Percentiles rank a stretch among this genome's conserved stretches.
Evolutionary conservation across 495 filamentous ascomycete species (phyloP).

Genomic region (Hypoxylon fuscum): DNA sequence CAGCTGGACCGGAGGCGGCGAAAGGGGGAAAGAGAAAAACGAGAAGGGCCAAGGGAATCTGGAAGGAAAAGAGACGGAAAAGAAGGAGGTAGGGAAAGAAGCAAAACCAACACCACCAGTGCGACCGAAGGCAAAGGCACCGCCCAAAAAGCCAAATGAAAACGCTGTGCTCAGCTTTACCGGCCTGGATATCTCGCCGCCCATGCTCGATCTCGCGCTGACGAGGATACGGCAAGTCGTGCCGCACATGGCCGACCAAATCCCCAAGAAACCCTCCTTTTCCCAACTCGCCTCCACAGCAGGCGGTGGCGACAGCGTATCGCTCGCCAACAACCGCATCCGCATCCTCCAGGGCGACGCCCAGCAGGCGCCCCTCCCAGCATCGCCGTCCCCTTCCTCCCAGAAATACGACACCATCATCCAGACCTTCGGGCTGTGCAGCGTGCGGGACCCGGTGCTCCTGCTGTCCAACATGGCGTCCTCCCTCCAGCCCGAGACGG

Average conservation of each 20-base stretch:
- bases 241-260: slow-evolving; percentile 35
- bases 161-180: slow-evolving; percentile 52
- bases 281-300: slow-evolving; percentile 34
- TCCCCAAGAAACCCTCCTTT: slow-evolving; percentile 46
- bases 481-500: slow-evolving; percentile 61
- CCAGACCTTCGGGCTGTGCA: slow-evolving; percentile 94
- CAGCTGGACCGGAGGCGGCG: slow-evolving; percentile 8
- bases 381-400: slow-evolving; percentile 24
- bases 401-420: slow-evolving; percentile 82
- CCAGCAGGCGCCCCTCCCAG: slow-evolving; percentile 42
- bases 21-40: slow-evolving; percentile 5
- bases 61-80: no score
- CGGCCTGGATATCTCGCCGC: slow-evolving; percentile 54
- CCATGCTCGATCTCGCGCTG: slow-evolving; percentile 56
- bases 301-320: slow-evolving; percentile 37
- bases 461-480: slow-evolving; percentile 70
- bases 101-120: not conserved
- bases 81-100: slow-evolving; percentile 24
- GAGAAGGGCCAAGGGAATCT: no score
- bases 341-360: slow-evolving; percentile 54
- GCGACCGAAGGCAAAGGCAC: not conserved
- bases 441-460: slow-evolving; percentile 74
- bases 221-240: slow-evolving; percentile 45
- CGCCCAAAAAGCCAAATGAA: slow-evolving; percentile 3
- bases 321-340: slow-evolving; percentile 45